A percentile compares a stretch with the other conserved stretches of the same genome.
phyloP scores from a whole-genome alignment of 2,329 filamentous ascomycete genomes.

The Cercospora citrullina region DNA sequence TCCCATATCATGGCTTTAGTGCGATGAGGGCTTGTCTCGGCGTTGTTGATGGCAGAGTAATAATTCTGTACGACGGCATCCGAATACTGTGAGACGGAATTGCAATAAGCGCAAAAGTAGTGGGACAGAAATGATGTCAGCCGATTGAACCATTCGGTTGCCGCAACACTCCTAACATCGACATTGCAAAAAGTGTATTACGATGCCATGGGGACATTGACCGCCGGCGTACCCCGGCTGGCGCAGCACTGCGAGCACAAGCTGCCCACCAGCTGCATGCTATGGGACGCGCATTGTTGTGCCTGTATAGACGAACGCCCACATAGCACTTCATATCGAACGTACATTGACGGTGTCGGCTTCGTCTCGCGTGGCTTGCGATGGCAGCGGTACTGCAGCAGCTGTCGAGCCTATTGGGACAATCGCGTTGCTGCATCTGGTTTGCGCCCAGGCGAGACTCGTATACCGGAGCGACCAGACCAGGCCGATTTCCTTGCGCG shows the following conservation, averaged over 20 bases:
- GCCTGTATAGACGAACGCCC: slow-evolving; percentile 38
- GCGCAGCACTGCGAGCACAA: slow-evolving; percentile 37
- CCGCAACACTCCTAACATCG: neutral
- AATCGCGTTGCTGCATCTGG: slow-evolving; percentile 47
- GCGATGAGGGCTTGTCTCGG: neutral
- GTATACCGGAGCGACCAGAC: slow-evolving; percentile 50
- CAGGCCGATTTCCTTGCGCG: slow-evolving; percentile 48
- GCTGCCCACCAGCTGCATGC: slow-evolving; percentile 36
- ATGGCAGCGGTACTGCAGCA: slow-evolving; percentile 56
- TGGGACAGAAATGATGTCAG: neutral
- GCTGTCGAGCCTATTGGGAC: slow-evolving; percentile 54
- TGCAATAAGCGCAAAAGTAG: neutral
- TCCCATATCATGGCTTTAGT: neutral
- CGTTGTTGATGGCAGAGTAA: neutral
- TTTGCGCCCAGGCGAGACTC: slow-evolving; percentile 46
- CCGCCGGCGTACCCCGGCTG: slow-evolving; percentile 32
- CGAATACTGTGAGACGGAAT: neutral
- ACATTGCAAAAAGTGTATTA: neutral
- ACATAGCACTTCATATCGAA: slow-evolving; percentile 47
- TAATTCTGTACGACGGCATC: neutral
- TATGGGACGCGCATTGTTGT: slow-evolving; percentile 34
- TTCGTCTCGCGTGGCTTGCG: slow-evolving; percentile 50
- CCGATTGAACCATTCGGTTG: neutral
- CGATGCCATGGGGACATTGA: slow-evolving; percentile 35
- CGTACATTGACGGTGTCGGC: slow-evolving; percentile 54